Evolutionary conservation across 192 early-diverging fungal species (phyloP).

Genomic region (Thoreauomyces humboldtii): DNA sequence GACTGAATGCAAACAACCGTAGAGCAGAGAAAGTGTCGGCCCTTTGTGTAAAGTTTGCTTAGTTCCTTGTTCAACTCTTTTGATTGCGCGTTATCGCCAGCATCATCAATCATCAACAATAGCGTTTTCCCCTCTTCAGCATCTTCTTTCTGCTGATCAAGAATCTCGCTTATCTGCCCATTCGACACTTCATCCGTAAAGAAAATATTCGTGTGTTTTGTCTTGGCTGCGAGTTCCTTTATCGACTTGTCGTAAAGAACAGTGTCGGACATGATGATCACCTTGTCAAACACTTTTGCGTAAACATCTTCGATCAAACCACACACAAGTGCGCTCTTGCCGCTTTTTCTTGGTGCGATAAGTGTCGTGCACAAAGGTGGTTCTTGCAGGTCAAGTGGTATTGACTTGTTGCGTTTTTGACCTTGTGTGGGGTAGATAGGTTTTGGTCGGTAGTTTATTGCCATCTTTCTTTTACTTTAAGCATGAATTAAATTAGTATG

Average conservation of each 20-base stretch:
- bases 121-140: constrained; percentile 2
- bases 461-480: too few species aligned
- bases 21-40: constrained; percentile 3
- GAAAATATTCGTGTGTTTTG: constrained; percentile 22
- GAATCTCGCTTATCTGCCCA: constrained; percentile 1
- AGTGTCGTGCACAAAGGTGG: constrained; percentile 16
- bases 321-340: constrained; percentile 15
- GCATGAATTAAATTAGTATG: too few species aligned
- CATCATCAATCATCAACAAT: constrained; percentile 22
- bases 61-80: constrained; percentile 23
- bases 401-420: neutral
- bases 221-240: constrained; percentile 5
- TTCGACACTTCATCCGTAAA: constrained; percentile 17
- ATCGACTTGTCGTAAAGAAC: constrained; percentile 13
- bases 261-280: constrained; percentile 19
- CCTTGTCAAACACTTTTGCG: constrained; percentile 8
- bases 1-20: constrained; percentile 17
- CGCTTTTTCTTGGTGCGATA: constrained; percentile 5
- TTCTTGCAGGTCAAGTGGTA: constrained; percentile 5
- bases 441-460: constrained; percentile 13
- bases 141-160: constrained; percentile 11
- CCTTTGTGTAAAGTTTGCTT: constrained; percentile 14
- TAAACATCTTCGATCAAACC: constrained; percentile 22
- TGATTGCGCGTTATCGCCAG: constrained; percentile 7
- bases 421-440: constrained; percentile 5